A percentile compares a stretch with the other conserved stretches of the same genome.
Evolutionary conservation across 106 monocot species (phyloP).

Genomic region (Acorus calamus): DNA sequence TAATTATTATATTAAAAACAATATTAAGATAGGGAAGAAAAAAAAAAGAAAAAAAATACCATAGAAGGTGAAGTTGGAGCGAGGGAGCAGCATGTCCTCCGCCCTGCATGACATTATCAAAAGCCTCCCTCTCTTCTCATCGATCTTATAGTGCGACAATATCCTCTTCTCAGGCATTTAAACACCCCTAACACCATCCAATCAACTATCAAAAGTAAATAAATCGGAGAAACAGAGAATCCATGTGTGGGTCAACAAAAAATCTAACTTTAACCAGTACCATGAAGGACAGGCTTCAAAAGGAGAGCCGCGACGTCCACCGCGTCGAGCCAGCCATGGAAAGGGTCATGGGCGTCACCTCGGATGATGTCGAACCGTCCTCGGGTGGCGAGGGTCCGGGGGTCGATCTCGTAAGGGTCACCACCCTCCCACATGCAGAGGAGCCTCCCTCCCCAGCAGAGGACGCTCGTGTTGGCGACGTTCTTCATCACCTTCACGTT

Average conservation of each 20-base stretch:
- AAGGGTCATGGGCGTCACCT: neutral
- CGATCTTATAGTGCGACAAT: conserved; percentile 83
- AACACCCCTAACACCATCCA: conserved; percentile 45
- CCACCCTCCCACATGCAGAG: conserved; percentile 93
- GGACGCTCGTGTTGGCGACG: conserved; percentile 81
- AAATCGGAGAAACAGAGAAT: no score
- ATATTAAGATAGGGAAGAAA: neutral
- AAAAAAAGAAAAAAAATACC: conserved; percentile 41
- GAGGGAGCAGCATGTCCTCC: conserved; percentile 92
- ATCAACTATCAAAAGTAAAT: neutral
- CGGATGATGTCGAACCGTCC: conserved; percentile 37
- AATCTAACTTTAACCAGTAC: conserved; percentile 13
- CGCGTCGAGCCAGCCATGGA: neutral
- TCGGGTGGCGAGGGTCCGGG: conserved; percentile 38
- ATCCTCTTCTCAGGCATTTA: conserved; percentile 80
- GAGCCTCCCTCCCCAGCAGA: conserved; percentile 51
- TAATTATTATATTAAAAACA: no score
- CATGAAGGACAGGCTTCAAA: conserved; percentile 48
- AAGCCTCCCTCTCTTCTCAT: conserved; percentile 45
- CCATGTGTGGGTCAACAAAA: neutral
- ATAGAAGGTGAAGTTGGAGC: conserved; percentile 88
- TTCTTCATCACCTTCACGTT: conserved; percentile 97
- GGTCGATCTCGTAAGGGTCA: conserved; percentile 66
- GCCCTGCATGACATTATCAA: conserved; percentile 69
- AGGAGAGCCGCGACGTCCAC: conserved; percentile 48